Evolutionary conservation across 2,329 filamentous ascomycete species (phyloP).

Genomic region (Phyllosticta capitalensis): DNA sequence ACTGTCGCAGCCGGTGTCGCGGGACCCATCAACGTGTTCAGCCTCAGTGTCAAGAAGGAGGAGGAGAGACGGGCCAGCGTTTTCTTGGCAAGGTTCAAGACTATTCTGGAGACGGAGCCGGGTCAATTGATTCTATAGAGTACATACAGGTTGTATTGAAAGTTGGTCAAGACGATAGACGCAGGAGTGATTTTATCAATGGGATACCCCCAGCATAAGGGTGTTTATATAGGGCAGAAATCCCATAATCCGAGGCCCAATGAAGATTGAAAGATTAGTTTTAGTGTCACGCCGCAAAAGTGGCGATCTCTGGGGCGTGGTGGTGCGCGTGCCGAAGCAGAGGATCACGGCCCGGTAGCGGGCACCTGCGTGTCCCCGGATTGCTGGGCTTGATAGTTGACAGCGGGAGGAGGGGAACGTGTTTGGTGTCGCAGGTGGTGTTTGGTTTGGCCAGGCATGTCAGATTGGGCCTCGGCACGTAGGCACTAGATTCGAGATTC

Average conservation of each 20-base stretch:
- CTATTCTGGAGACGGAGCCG: conserved; percentile 47
- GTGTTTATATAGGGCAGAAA: neutral
- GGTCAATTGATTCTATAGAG: conserved; percentile 28
- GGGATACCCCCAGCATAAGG: neutral
- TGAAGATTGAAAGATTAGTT: neutral
- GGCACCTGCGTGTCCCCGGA: neutral
- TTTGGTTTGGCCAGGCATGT: neutral
- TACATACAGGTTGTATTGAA: no score
- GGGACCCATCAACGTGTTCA: conserved; percentile 65
- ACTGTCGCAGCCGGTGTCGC: conserved; percentile 23
- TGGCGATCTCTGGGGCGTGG: neutral
- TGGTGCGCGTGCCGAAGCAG: neutral
- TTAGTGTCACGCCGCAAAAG: neutral
- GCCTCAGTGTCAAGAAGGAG: conserved; percentile 63
- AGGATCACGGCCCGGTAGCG: neutral
- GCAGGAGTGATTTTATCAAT: neutral
- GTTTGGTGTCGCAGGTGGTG: neutral
- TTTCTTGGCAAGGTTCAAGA: conserved; percentile 82
- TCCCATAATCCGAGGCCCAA: neutral
- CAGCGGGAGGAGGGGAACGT: neutral
- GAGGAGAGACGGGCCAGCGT: conserved; percentile 74
- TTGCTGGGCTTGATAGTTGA: neutral
- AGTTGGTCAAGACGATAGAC: neutral
- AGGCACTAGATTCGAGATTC: neutral
- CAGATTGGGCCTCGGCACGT: neutral